Conservation (phyloP, 805 yeast genomes). For the Tetrapisispora nanseiensis region DNA sequence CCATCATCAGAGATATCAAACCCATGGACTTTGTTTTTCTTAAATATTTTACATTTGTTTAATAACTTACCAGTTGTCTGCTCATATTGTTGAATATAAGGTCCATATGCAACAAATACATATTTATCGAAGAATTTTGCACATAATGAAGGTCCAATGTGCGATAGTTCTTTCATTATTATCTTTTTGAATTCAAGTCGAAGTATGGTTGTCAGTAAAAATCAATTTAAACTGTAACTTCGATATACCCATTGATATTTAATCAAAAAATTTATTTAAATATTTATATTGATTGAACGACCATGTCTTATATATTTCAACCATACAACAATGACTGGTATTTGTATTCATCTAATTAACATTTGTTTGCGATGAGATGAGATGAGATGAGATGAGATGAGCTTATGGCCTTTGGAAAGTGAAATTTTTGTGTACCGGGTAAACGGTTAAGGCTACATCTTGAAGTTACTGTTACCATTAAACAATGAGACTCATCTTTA, state of each 20-base stretch:
- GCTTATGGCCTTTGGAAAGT: neutral
- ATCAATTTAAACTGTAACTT: too few relatives aligned
- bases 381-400: slow-evolving; percentile 3
- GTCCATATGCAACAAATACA: slow-evolving; percentile 64
- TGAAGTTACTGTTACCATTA: too few relatives aligned
- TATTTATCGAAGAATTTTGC: slow-evolving; percentile 32
- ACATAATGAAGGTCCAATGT: slow-evolving; percentile 64
- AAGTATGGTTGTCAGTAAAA: too few relatives aligned
- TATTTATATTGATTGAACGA: too few relatives aligned
- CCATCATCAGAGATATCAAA: slow-evolving; percentile 36
- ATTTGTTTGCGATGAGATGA: slow-evolving; percentile 1
- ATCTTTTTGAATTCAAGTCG: too few relatives aligned
- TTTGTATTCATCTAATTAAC: too few relatives aligned
- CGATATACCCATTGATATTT: too few relatives aligned
- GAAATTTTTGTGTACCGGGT: neutral
- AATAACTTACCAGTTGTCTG: slow-evolving; percentile 33
- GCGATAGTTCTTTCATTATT: slow-evolving; percentile 17
- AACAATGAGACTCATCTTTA: too few relatives aligned
- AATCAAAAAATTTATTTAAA: too few relatives aligned
- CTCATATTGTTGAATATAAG: slow-evolving; percentile 46
- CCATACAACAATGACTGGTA: too few relatives aligned
- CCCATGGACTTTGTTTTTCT: slow-evolving; percentile 78
- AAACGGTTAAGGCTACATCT: neutral
- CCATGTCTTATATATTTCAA: too few relatives aligned
- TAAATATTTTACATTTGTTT: slow-evolving; percentile 40